Conservation (phyloP, 805 yeast species). For the Pichia deserticola region DNA sequence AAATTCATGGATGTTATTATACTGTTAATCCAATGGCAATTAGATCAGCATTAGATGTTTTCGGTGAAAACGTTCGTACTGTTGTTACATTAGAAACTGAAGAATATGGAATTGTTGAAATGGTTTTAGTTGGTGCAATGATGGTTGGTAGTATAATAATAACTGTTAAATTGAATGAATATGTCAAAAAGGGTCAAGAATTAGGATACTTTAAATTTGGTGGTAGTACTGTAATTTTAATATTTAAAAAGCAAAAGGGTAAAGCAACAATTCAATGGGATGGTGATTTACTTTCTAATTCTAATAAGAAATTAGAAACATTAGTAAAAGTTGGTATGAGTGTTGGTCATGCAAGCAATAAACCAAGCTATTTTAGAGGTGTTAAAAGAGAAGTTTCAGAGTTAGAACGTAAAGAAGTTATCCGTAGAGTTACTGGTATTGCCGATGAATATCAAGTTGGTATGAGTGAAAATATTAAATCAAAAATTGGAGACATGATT, state of each 20-base stretch:
- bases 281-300: slow-evolving; percentile 62
- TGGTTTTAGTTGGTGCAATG: slow-evolving; percentile 94
- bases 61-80: slow-evolving; percentile 82
- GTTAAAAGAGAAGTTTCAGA: slow-evolving; percentile 5
- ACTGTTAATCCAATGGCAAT: slow-evolving; percentile 98
- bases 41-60: slow-evolving; percentile 80
- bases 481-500: slow-evolving; percentile 7
- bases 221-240: slow-evolving; percentile 74
- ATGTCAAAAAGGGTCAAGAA: slow-evolving; percentile 65
- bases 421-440: slow-evolving; percentile 14
- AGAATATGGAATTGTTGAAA: slow-evolving; percentile 69
- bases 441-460: slow-evolving; percentile 4
- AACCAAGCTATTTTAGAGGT: slow-evolving; percentile 40
- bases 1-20: slow-evolving; percentile 83
- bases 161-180: slow-evolving; percentile 54
- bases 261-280: slow-evolving; percentile 50
- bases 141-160: slow-evolving; percentile 91
- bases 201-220: slow-evolving; percentile 95
- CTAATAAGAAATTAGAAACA: slow-evolving; percentile 68
- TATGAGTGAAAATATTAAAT: slow-evolving; percentile 4
- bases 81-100: slow-evolving; percentile 69
- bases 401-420: slow-evolving; percentile 5
- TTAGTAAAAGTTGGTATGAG: slow-evolving; percentile 87
- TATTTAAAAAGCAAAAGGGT: slow-evolving; percentile 40
- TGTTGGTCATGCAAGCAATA: slow-evolving; percentile 62